phyloP scores from a whole-genome alignment of 345 rosid species.

The Lepidium africanum region DNA sequence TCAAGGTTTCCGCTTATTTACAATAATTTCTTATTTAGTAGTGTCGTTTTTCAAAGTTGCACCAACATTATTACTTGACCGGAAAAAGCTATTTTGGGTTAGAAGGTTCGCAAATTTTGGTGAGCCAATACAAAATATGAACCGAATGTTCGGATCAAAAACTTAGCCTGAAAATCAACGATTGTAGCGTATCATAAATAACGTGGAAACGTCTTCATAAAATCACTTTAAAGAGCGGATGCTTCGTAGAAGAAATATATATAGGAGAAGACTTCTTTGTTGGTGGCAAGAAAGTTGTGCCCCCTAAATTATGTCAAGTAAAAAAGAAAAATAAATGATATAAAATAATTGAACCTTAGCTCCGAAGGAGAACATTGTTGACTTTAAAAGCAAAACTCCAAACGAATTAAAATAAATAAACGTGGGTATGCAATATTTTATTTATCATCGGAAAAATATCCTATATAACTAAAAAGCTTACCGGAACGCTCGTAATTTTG shows the following conservation, averaged over 20 bases:
- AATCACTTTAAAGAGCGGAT: neutral
- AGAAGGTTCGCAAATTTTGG: neutral
- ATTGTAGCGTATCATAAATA: neutral
- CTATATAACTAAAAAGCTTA: no score
- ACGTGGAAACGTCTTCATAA: neutral
- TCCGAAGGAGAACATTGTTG: conserved; percentile 26
- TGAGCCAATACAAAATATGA: neutral
- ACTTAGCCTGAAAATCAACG: neutral
- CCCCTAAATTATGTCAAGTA: neutral
- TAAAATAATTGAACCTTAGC: conserved; percentile 21
- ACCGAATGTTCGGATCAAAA: neutral
- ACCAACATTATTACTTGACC: neutral
- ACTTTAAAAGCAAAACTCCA: conserved; percentile 23
- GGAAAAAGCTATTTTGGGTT: neutral
- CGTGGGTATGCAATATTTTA: neutral
- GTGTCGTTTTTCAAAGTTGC: neutral
- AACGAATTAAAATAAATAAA: neutral
- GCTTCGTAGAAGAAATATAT: neutral
- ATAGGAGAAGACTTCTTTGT: conserved; percentile 4
- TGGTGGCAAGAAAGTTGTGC: conserved; percentile 1
- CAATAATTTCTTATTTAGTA: neutral
- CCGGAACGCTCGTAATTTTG: neutral
- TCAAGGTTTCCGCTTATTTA: neutral
- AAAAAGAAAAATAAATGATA: neutral
- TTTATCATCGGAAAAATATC: neutral